Base-by-base conservation (phyloP, 2,329 filamentous ascomycete species). In the Fusarium buxicola region DNA sequence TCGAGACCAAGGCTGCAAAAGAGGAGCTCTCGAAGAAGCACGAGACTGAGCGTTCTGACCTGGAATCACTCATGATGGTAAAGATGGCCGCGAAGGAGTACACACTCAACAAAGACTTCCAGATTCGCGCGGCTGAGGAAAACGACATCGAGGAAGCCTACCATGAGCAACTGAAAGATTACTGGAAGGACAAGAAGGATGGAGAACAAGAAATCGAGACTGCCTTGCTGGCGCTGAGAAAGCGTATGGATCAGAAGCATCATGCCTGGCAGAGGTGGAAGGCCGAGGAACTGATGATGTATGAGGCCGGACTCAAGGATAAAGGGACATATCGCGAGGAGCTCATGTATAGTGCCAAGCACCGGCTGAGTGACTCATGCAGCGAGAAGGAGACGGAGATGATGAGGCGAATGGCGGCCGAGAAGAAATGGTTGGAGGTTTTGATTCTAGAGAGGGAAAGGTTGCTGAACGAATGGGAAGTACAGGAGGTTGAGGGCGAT, bases 381-480 rank as follows among this genome's bases (percentile, higher is more conserved):
- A 72, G 70, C 2, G 71, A 73, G 15, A 72, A 71, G 39, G 70
- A 73, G 43, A 66, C 63, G 13, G 76, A 76, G 13, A 69, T 77
- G 21, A 57, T 60, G 34, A 73, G 64, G 46, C 75, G 73, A 27
- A 76, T 76, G 43, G 65, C 63, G 7, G 81, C 80, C 0, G 82
- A 86, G 74, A 70, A 75, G 54, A 75, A 72, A 53, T 87, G 84
- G 84, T 70, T 80, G 21, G 72, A 74, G 31, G 75, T 77, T 36
- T 78, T 84, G 4, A 60, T 79, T 6, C 69, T 76, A 7, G 83
- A 84, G 69, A 76, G 83, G 10, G 69, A 66, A 27, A 74, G 70
- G 32, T 67, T 84, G 62, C 70, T 86, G 41, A 71, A 57, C 7
- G 78, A 77, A 27, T 72, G 76, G 68, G 77, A 82, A 68, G 50